Percentiles rank a stretch among this genome's conserved stretches.
Conservation (phyloP, 1,139 yeast genomes). For the Ashbya aceris region DNA sequence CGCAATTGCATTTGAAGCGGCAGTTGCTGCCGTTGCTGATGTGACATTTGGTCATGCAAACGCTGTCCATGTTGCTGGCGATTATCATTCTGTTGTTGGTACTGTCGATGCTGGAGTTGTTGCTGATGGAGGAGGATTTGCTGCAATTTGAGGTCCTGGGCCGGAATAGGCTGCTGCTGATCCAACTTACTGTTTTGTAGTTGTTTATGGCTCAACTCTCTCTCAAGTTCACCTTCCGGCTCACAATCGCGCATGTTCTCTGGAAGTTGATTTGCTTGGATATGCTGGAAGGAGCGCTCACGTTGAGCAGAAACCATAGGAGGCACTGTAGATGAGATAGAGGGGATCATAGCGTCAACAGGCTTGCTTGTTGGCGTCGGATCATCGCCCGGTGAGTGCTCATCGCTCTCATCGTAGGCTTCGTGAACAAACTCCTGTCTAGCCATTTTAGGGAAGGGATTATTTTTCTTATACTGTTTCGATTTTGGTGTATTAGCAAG, state of each 20-base stretch:
- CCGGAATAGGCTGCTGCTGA: not conserved
- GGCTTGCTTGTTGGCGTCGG: not conserved
- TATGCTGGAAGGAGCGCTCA: too few species aligned
- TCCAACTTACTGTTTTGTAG: too few species aligned
- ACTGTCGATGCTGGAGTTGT: conserved; percentile 4
- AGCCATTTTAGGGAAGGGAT: conserved; percentile 28
- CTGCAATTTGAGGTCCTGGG: not conserved
- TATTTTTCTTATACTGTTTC: conserved; percentile 27
- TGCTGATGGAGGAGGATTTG: not conserved
- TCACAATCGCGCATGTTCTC: too few species aligned
- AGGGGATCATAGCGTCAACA: not conserved
- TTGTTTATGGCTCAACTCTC: not conserved
- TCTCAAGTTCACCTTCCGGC: not conserved
- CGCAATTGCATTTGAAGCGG: conserved; percentile 1
- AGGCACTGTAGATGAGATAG: not conserved
- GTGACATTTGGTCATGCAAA: conserved; percentile 4
- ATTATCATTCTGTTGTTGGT: conserved; percentile 3
- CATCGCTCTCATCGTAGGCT: conserved; percentile 5
- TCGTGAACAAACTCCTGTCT: not conserved
- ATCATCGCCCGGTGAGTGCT: not conserved
- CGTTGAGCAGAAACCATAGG: conserved; percentile 1
- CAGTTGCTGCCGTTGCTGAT: not conserved
- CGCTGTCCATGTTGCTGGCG: conserved; percentile 4
- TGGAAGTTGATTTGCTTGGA: too few species aligned
- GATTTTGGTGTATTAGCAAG: not conserved